Evolutionary conservation across 768 basidiomycete genomes (phyloP), one percentile per base, ranked within the genome.

Genomic region (Serpula lacrymans): DNA sequence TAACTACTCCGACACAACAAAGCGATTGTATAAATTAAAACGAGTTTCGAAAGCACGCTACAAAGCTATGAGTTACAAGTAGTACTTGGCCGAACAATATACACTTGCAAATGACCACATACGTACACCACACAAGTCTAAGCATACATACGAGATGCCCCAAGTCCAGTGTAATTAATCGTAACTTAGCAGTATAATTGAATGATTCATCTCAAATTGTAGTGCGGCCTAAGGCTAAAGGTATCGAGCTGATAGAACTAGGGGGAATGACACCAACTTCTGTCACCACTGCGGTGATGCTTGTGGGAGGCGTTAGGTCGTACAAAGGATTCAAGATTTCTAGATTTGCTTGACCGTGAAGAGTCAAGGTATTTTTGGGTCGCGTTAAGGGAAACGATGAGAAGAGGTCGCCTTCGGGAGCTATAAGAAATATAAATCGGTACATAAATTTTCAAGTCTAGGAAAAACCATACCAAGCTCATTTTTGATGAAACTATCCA

Each of bases 211-310:
- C 24, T 36, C 39, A 42, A 17, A 42, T 16, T 20, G 37, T 42
- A 41, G 39, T 29, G 41, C 41, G 41, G 23, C 41, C 41, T 20
- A 89, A 66, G 1, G 88, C 86, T 40, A 85, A 68, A 13, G 85
- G 82, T 60, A 91, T 86, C 27, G 85, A 84, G 52, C 84, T 81
- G 49, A 94, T 89, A 47, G 90, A 90, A 50, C 84, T 91, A 0
- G 93, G 90, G 3, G 93, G 93, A 47, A 95, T 96, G 40, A 97
- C 71, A 2, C 95, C 95, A 31, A 94, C 93, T 66, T 99, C 96
- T 3, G 95, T 97, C 40, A 97, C 92, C 17, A 99, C 90, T 13
- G 88, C 95, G 1, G 96, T 95, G 47, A 99, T 93, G 57, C 81
- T 87, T 14, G 78, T 78, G 1, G 94, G 87, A 2, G 95, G 90